A percentile compares a stretch with the other conserved stretches of the same genome.
These are phyloP conservation scores for Diplodia sapinea DNA, from an alignment of 2,329 filamentous ascomycete genomes.

Conservation along the genomic window DNA sequence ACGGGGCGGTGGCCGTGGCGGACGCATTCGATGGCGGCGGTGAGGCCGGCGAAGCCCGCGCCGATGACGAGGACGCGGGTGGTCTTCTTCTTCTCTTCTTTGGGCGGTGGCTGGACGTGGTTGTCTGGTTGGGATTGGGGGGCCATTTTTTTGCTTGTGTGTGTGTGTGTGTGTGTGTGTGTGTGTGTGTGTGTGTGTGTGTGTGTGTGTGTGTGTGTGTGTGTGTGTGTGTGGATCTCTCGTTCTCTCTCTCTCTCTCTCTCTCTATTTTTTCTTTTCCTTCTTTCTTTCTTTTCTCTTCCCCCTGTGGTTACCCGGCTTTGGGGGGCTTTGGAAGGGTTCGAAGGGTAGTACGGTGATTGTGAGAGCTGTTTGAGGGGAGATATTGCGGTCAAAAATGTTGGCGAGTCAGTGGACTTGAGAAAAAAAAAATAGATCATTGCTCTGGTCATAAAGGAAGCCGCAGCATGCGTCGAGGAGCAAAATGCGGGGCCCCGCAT, in stretches of 20 bases:
- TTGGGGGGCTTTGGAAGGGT: background rate
- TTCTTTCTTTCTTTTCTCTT: background rate
- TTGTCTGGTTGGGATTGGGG: too few relatives aligned
- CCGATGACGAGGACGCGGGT: conserved; percentile 52
- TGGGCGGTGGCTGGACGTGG: background rate
- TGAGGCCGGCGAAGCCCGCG: conserved; percentile 64
- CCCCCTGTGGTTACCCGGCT: too few relatives aligned
- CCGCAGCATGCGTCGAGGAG: background rate
- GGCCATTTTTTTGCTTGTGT: too few relatives aligned
- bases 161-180: too few relatives aligned
- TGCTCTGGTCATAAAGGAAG: background rate
- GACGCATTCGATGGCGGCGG: conserved; percentile 67
- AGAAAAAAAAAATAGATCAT: background rate
- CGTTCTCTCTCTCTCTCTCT: too few relatives aligned
- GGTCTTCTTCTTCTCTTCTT: background rate
- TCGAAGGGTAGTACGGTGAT: too few relatives aligned
- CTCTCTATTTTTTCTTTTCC: background rate
- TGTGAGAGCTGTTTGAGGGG: too few relatives aligned
- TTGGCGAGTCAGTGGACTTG: background rate
- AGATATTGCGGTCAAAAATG: too few relatives aligned
- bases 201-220: too few relatives aligned
- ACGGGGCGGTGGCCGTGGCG: conserved; percentile 63
- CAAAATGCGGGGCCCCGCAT: conserved; percentile 10
- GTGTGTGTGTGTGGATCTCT: background rate
- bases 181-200: too few relatives aligned